These are phyloP conservation scores for Danielozyma ontarioensis DNA, from an alignment of 805 yeast species.

Conservation along the genomic window DNA sequence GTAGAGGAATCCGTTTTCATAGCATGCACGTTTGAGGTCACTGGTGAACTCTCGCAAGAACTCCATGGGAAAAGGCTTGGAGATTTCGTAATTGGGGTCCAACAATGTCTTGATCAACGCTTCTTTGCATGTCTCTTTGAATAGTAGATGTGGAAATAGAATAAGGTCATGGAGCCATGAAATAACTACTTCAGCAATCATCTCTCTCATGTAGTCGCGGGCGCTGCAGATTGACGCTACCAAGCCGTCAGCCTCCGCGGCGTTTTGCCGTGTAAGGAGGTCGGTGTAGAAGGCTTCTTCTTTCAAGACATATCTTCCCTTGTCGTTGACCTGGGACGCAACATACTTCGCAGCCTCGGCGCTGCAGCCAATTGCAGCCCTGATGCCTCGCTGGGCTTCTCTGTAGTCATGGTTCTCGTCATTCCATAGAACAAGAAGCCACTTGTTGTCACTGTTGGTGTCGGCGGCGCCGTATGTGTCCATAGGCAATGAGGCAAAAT, in stretches of 20 bases:
- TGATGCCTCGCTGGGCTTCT: constrained; percentile 47
- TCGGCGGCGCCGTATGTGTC: constrained; percentile 30
- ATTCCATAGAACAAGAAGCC: constrained; percentile 63
- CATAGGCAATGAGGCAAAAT: constrained; percentile 26
- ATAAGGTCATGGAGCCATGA: constrained; percentile 46
- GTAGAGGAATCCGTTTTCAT: constrained; percentile 28
- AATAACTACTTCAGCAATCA: constrained; percentile 40
- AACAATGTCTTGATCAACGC: constrained; percentile 43
- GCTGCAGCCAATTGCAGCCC: constrained; percentile 22
- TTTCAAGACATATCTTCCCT: constrained; percentile 47
- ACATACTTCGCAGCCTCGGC: constrained; percentile 23
- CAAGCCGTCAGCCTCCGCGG: constrained; percentile 44
- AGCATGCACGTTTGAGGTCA: constrained; percentile 12
- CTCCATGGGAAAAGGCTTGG: constrained; percentile 22
- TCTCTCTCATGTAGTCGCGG: constrained; percentile 47
- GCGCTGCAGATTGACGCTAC: constrained; percentile 51
- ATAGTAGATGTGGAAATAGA: constrained; percentile 15
- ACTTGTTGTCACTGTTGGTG: constrained; percentile 25
- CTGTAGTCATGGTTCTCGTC: constrained; percentile 66
- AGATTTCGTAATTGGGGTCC: constrained; percentile 26
- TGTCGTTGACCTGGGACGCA: constrained; percentile 43
- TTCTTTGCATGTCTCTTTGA: constrained; percentile 29
- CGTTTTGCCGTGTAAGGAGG: constrained; percentile 28
- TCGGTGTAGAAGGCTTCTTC: constrained; percentile 17
- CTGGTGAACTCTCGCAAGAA: constrained; percentile 14